Conservation (phyloP, 805 yeast species). For the Candida parachauliodes region DNA sequence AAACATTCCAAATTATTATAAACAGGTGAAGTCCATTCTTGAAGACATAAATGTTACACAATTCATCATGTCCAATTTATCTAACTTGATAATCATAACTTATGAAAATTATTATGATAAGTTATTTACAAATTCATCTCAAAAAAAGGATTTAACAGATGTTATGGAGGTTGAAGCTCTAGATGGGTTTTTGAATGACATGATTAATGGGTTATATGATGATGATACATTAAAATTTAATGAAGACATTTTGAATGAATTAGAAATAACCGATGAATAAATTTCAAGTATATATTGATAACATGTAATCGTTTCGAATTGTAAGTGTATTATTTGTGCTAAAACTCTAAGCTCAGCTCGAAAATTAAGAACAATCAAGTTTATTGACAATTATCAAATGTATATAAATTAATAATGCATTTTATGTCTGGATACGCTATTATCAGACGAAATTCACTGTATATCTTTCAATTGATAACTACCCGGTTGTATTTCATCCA, state of each 20-base stretch:
- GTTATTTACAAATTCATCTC: constrained; percentile 20
- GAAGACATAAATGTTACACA: constrained; percentile 45
- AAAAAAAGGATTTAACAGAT: constrained; percentile 24
- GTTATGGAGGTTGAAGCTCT: constrained; percentile 66
- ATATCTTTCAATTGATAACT: too few species aligned
- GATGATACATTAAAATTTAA: constrained; percentile 19
- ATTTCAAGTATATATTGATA: too few species aligned
- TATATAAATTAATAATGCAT: too few species aligned
- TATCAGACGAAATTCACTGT: too few species aligned
- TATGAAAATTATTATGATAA: constrained; percentile 52
- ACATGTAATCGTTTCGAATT: too few species aligned
- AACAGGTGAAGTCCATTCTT: constrained; percentile 52
- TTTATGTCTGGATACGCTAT: too few species aligned
- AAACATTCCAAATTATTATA: constrained; percentile 55
- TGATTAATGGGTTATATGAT: constrained; percentile 21
- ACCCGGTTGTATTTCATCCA: neutral
- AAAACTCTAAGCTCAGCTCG: too few species aligned
- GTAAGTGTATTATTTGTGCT: too few species aligned
- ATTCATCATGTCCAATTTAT: constrained; percentile 27
- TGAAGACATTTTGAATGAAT: constrained; percentile 23
- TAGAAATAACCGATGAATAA: too few species aligned
- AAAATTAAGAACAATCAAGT: too few species aligned
- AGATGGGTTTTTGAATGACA: constrained; percentile 44
- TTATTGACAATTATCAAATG: too few species aligned
- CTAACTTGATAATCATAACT: constrained; percentile 50